Percentiles rank a stretch among this genome's conserved stretches.
phyloP scores from a whole-genome alignment of 306 rosid species.

The Oxytropis ochrocephala region DNA sequence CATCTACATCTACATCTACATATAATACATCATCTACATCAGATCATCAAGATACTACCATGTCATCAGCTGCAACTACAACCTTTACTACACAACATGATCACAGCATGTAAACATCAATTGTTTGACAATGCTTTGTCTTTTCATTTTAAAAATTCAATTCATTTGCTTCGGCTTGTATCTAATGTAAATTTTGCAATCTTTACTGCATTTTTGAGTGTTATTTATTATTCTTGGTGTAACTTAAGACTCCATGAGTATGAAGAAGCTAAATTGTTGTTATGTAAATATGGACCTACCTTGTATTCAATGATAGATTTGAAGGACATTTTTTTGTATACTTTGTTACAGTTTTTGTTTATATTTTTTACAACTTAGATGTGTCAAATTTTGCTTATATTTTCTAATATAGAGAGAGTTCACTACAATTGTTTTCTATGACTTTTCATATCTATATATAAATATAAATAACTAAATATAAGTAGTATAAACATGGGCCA shows the following conservation, averaged over 20 bases:
- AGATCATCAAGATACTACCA: slow-evolving; percentile 35
- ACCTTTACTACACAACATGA: slow-evolving; percentile 34
- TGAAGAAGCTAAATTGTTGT: slow-evolving; percentile 12
- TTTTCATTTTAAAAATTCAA: not conserved
- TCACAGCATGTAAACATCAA: slow-evolving; percentile 31
- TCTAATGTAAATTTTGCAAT: slow-evolving; percentile 30
- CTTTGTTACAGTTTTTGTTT: too few species aligned
- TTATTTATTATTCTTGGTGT: not conserved
- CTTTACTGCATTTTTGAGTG: not conserved
- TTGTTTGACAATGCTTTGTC: not conserved
- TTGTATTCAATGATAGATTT: slow-evolving; percentile 15
- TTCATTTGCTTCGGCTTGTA: slow-evolving; percentile 19
- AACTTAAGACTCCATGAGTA: not conserved
- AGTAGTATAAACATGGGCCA: too few species aligned
- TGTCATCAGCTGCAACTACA: slow-evolving; percentile 33
- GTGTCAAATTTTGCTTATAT: too few species aligned
- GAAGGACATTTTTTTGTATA: too few species aligned
- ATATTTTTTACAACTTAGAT: too few species aligned
- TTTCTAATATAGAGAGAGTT: too few species aligned
- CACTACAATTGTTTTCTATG: too few species aligned
- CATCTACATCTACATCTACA: slow-evolving; percentile 19
- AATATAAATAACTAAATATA: too few species aligned
- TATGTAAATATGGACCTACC: slow-evolving; percentile 23
- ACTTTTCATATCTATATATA: too few species aligned
- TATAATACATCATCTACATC: slow-evolving; percentile 31